A percentile compares a stretch with the other conserved stretches of the same genome.
These are phyloP conservation scores for Epichloe uncinata DNA, from an alignment of 2,329 filamentous ascomycete species.

Conservation along the genomic window DNA sequence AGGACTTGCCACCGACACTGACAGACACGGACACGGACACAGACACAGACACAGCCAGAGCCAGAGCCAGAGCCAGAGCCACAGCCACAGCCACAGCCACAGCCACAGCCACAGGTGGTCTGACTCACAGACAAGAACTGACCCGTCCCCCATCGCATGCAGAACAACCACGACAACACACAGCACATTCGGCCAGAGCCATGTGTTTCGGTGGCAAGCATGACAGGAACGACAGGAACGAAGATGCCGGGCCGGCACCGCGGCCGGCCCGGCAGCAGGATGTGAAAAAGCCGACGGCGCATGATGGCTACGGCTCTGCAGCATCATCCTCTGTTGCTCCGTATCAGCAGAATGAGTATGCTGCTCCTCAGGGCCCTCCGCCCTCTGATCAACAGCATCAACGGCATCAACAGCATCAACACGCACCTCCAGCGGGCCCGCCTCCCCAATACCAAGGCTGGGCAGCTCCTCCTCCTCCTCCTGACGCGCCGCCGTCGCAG, in stretches of 20 bases:
- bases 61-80: too few species aligned
- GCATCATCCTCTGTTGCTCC: slow-evolving; percentile 10
- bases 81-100: too few species aligned
- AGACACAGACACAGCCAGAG: too few species aligned
- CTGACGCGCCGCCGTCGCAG: slow-evolving; percentile 19
- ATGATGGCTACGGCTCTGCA: neutral
- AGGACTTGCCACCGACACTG: too few species aligned
- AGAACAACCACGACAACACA: neutral
- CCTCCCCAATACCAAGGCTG: slow-evolving; percentile 14
- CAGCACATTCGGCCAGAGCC: neutral
- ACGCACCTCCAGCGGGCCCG: slow-evolving; percentile 17
- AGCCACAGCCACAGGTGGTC: too few species aligned
- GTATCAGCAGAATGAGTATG: slow-evolving; percentile 5
- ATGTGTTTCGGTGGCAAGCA: slow-evolving; percentile 40
- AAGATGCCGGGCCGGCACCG: slow-evolving; percentile 27
- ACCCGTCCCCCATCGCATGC: too few species aligned
- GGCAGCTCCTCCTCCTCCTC: slow-evolving; percentile 26
- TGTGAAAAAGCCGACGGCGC: slow-evolving; percentile 10
- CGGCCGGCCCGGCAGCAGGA: slow-evolving; percentile 21
- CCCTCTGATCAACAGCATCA: slow-evolving; percentile 10
- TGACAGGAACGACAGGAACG: slow-evolving; percentile 21
- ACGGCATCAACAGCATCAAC: slow-evolving; percentile 6
- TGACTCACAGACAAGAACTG: too few species aligned
- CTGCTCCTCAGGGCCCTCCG: slow-evolving; percentile 20
- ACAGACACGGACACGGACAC: too few species aligned